Conservation (phyloP, 768 basidiomycete genomes). For the Termitomyces sp. region DNA sequence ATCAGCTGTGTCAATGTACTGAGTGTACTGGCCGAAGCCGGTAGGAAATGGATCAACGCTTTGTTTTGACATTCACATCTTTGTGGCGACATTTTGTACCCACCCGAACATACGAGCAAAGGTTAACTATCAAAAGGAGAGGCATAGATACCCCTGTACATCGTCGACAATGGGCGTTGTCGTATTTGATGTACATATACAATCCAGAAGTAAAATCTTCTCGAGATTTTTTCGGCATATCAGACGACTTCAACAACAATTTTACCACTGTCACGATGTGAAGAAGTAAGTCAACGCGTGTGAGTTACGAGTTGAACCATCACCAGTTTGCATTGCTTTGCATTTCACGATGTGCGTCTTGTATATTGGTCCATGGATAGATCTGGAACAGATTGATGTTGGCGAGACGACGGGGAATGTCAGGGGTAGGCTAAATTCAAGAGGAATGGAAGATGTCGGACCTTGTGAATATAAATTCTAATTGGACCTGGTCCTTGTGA, state of each 20-base stretch:
- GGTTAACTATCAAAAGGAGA: background rate
- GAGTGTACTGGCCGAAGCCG: too few relatives aligned
- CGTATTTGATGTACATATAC: background rate
- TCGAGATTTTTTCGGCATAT: background rate
- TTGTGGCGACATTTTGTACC: background rate
- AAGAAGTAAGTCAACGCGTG: background rate
- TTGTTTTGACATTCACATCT: background rate
- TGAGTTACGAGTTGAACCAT: constrained; percentile 7
- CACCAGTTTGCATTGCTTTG: constrained; percentile 56
- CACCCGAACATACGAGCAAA: background rate
- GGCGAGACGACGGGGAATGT: background rate
- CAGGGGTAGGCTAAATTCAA: constrained; percentile 2
- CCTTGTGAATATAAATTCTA: constrained; percentile 77
- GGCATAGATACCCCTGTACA: background rate
- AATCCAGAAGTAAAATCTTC: background rate
- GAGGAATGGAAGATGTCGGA: constrained; percentile 15
- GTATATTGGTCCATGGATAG: constrained; percentile 76
- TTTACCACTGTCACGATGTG: constrained; percentile 33
- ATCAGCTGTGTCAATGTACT: background rate
- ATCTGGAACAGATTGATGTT: constrained; percentile 39
- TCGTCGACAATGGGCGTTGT: background rate
- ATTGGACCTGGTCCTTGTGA: constrained; percentile 52
- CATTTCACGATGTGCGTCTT: constrained; percentile 81
- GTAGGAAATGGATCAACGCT: too few relatives aligned
- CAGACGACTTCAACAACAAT: constrained; percentile 37